Base-by-base conservation (phyloP, 2,329 filamentous ascomycete genomes). In the Aspergillus hortae region DNA sequence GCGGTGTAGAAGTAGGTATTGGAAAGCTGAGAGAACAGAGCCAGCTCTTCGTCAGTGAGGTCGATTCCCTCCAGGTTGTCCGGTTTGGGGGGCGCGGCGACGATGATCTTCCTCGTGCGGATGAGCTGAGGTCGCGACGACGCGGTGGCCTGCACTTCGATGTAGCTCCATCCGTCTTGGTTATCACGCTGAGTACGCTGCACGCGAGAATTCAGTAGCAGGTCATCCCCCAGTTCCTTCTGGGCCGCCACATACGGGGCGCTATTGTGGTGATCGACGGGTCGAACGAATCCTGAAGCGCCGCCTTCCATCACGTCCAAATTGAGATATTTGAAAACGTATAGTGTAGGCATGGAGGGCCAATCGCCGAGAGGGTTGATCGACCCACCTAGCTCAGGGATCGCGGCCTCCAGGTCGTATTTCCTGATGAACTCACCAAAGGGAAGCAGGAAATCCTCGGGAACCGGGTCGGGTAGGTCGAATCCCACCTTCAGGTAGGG, bases 381-480 rank as follows among this genome's bases (percentile, higher is more conserved):
- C 30, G 21, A 23, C 21, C 30, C 44, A 12, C 44, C 44, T 17
- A 46, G 19, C 15, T 23, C 30, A 10, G 19, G 43, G 21, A 46
- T 4, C 6, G 21, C 30, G 2, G 30, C 11, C 7, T 6, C n/a
- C 44, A 46, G 27, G 9, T 36, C 7, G 14, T 46, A n/a, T 21
- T 46, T 46, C 11, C 21, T 21, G 2, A 46, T 9, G 32, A 46
- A 46, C 10, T 35, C 44, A 3, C 21, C 44, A 25, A 46, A 46
- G 4, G 44, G 44, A 38, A 46, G 30, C 32, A 46, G 44, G 17
- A 46, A 43, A n/a, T 53, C 51, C 15, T 49, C 30, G 10, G 51
- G 51, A 17, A 53, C 54, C 2, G 55, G 21, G 21, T 23, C 5
- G 21, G 21, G 21, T 23, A 23, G 21, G 21, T 23, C 21, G 21